Percentiles rank a stretch among this genome's conserved stretches.
These are phyloP conservation scores for Paraconiothyrium brasiliense DNA, from an alignment of 2,329 filamentous ascomycete genomes.

Conservation along the genomic window DNA sequence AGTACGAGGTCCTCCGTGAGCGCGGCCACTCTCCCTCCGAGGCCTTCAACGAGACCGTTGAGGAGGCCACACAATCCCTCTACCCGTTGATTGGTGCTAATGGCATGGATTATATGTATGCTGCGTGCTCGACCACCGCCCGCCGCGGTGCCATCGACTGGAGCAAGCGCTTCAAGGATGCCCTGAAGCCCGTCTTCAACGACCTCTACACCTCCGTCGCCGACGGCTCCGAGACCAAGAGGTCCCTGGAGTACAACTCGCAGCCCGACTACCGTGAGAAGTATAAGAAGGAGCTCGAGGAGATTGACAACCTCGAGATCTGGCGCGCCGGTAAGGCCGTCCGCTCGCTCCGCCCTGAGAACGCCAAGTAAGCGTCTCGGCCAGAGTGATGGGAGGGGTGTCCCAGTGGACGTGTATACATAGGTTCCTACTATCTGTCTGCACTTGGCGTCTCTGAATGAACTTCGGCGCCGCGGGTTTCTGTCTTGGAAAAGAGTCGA, in stretches of 20 bases:
- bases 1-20: conserved; percentile 99
- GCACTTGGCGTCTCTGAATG: conserved; percentile 31
- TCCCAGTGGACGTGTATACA: conserved; percentile 34
- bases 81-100: conserved; percentile 97
- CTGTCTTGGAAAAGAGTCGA: conserved; percentile 6
- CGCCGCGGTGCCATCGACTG: conserved; percentile 99
- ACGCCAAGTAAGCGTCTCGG: conserved; percentile 40
- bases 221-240: conserved; percentile 92
- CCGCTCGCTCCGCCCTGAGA: conserved; percentile 61
- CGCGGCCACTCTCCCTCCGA: conserved; percentile 96
- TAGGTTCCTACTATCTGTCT: conserved; percentile 32
- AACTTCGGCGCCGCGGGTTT: conserved; percentile 16
- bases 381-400: conserved; percentile 12
- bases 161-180: conserved; percentile 96
- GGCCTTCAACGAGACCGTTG: conserved; percentile 99
- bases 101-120: conserved; percentile 99
- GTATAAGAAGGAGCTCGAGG: conserved; percentile 98
- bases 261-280: conserved; percentile 95
- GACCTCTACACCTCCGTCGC: conserved; percentile 92
- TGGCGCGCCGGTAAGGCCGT: conserved; percentile 99
- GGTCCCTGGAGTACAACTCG: conserved; percentile 96
- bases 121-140: conserved; percentile 98
- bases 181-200: conserved; percentile 98
- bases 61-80: conserved; percentile 97
- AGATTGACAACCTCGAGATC: conserved; percentile 98